phyloP scores from a whole-genome alignment of 2,329 filamentous ascomycete species.

The Zelopaecilomyces penicillatus region DNA sequence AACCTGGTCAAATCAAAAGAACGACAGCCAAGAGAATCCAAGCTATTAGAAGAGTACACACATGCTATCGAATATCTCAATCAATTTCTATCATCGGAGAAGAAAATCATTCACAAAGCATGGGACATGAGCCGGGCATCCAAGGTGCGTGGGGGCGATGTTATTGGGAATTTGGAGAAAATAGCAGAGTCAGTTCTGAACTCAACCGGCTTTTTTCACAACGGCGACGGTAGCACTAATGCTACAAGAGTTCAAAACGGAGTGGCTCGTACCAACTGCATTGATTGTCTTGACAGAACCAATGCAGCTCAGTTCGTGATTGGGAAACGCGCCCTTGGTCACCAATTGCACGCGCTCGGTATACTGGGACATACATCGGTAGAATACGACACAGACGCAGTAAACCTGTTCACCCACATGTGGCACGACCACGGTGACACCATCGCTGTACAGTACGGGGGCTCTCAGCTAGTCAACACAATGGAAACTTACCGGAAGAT shows the following conservation, averaged over 20 bases:
- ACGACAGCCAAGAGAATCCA: conserved; percentile 81
- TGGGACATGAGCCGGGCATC: conserved; percentile 98
- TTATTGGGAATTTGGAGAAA: conserved; percentile 81
- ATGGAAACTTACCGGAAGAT: conserved; percentile 99
- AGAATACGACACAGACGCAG: conserved; percentile 89
- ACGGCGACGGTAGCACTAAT: conserved; percentile 64
- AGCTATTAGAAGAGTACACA: conserved; percentile 79
- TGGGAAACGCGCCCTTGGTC: conserved; percentile 83
- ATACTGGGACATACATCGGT: conserved; percentile 72
- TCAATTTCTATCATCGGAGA: conserved; percentile 75
- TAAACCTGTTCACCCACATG: conserved; percentile 97
- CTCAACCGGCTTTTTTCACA: conserved; percentile 89
- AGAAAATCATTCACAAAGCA: conserved; percentile 86
- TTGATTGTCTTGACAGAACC: conserved; percentile 93
- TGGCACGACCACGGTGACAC: conserved; percentile 97
- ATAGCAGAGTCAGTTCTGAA: conserved; percentile 83
- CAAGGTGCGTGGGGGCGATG: conserved; percentile 85
- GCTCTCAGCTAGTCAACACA: conserved; percentile 94
- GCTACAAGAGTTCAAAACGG: conserved; percentile 73
- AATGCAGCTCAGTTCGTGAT: conserved; percentile 98
- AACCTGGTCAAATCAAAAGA: conserved; percentile 89
- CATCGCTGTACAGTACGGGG: conserved; percentile 94
- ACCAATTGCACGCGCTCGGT: conserved; percentile 86
- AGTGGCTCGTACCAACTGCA: conserved; percentile 91
- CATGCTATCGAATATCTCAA: conserved; percentile 86